Conservation (phyloP, 2,329 filamentous ascomycete species). For the Macrophomina phaseolina region DNA sequence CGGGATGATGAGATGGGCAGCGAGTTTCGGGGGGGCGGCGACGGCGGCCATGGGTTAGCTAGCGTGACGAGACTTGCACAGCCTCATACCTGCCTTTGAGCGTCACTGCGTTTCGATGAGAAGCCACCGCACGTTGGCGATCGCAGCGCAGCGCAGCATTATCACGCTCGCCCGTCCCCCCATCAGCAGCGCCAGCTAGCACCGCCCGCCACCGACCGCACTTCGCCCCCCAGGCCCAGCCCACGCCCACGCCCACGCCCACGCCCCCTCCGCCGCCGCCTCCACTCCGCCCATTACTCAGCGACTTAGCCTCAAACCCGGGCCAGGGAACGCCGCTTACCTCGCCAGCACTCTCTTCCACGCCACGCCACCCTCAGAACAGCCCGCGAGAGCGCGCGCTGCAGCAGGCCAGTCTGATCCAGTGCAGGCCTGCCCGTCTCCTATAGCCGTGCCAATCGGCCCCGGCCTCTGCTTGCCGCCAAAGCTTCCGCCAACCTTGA, state of each 20-base stretch:
- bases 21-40: too few relatives aligned
- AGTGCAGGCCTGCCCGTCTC: background rate
- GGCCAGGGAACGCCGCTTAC: background rate
- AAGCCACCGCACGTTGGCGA: too few relatives aligned
- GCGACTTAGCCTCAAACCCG: slow-evolving; percentile 11
- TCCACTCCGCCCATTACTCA: slow-evolving; percentile 10
- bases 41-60: too few relatives aligned
- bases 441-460: slow-evolving; percentile 8
- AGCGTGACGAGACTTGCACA: too few relatives aligned
- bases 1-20: too few relatives aligned
- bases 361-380: background rate
- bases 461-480: background rate
- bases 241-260: too few relatives aligned
- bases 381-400: background rate
- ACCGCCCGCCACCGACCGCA: background rate
- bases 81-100: too few relatives aligned
- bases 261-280: too few relatives aligned
- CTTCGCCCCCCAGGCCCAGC: background rate
- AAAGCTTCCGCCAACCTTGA: background rate
- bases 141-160: too few relatives aligned
- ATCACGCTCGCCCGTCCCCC: too few relatives aligned
- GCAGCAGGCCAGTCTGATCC: slow-evolving; percentile 1
- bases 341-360: background rate
- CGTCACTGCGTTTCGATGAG: too few relatives aligned
- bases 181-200: background rate